These are phyloP conservation scores for Paecilomyces dactylethromorphus DNA, from an alignment of 2,329 filamentous ascomycete species.

Conservation along the genomic window DNA sequence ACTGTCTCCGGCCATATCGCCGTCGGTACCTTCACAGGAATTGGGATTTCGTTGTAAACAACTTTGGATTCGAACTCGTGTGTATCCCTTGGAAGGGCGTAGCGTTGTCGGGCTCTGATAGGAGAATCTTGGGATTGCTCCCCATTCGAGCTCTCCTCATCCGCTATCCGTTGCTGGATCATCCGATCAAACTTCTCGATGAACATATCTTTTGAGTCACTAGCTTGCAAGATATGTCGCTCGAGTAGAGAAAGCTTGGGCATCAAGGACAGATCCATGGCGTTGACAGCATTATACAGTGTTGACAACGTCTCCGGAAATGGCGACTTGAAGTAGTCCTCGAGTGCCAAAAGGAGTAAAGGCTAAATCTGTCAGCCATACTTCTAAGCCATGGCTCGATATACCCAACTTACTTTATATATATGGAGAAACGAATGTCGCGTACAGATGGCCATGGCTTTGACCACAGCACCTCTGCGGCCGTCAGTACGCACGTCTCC, in stretches of 20 bases:
- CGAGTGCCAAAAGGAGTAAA: slow-evolving; percentile 78
- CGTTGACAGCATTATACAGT: slow-evolving; percentile 88
- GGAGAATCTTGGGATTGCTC: slow-evolving; percentile 30
- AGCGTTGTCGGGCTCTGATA: slow-evolving; percentile 59
- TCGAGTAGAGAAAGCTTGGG: slow-evolving; percentile 79
- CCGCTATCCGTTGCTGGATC: slow-evolving; percentile 72
- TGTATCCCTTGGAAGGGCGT: slow-evolving; percentile 81
- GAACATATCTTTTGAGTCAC: slow-evolving; percentile 92
- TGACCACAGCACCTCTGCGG: slow-evolving; percentile 79
- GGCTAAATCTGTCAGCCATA: slow-evolving; percentile 50
- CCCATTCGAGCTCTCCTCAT: slow-evolving; percentile 44
- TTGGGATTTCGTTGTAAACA: slow-evolving; percentile 91
- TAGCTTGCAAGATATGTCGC: slow-evolving; percentile 76
- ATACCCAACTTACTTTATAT: slow-evolving; percentile 65
- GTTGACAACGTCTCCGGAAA: slow-evolving; percentile 79
- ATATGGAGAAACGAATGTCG: slow-evolving; percentile 96
- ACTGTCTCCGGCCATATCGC: slow-evolving; percentile 93
- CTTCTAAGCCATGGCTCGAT: slow-evolving; percentile 1
- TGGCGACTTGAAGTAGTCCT: slow-evolving; percentile 94
- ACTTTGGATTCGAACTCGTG: slow-evolving; percentile 97
- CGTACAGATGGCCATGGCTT: slow-evolving; percentile 98
- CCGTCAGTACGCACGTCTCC: slow-evolving; percentile 8
- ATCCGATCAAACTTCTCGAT: slow-evolving; percentile 96
- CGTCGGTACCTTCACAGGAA: slow-evolving; percentile 93
- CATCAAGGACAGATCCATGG: slow-evolving; percentile 93